Conservation (phyloP, 345 rosid genomes). For the Trapa bicornis region DNA sequence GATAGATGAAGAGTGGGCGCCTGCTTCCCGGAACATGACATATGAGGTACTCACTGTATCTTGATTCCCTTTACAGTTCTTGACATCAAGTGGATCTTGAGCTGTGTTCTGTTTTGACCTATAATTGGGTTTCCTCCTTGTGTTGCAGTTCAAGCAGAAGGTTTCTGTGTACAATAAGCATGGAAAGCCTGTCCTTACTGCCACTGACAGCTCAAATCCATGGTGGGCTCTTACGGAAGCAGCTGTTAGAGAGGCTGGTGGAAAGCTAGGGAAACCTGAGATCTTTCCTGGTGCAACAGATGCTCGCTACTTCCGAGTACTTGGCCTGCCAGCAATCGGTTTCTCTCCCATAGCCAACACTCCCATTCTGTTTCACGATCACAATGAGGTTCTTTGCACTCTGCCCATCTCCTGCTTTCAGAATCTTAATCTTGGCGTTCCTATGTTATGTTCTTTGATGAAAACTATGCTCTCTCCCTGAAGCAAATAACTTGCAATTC, state of each 20-base stretch:
- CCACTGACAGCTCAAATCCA: conserved; percentile 55
- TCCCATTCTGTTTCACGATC: conserved; percentile 80
- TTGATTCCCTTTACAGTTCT: not conserved
- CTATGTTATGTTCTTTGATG: not conserved
- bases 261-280: conserved; percentile 60
- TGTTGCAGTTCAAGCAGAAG: conserved; percentile 80
- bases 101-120: not conserved
- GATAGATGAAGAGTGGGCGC: conserved; percentile 96
- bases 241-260: conserved; percentile 61
- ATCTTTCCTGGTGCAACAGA: conserved; percentile 90
- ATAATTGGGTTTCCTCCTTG: conserved; percentile 8
- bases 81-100: not conserved
- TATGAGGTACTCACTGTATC: conserved; percentile 35
- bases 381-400: conserved; percentile 52
- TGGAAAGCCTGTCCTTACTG: conserved; percentile 54
- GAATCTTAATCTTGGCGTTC: not conserved
- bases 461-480: not conserved
- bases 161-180: conserved; percentile 16
- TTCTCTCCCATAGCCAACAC: conserved; percentile 92
- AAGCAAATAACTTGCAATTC: not conserved
- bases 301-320: conserved; percentile 54
- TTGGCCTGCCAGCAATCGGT: conserved; percentile 73
- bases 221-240: conserved; percentile 85
- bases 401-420: not conserved
- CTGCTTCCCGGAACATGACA: conserved; percentile 79